These are phyloP conservation scores for Mycoemilia scoparia DNA, from an alignment of 192 early-diverging fungal genomes.

Conservation along the genomic window DNA sequence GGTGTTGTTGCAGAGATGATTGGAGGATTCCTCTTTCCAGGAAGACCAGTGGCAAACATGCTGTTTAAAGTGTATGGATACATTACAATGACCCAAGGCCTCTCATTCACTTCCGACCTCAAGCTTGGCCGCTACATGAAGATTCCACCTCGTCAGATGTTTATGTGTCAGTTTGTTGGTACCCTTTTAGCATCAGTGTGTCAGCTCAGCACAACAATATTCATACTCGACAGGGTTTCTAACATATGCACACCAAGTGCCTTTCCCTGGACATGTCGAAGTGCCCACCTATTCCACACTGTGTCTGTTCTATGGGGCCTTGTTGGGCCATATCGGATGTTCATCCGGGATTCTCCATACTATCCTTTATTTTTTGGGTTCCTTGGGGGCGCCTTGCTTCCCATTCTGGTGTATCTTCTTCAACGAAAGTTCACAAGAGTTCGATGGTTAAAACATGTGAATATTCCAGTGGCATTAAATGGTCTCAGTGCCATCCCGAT, in stretches of 20 bases:
- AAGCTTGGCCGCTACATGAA: slow-evolving; percentile 69
- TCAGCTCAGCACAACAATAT: slow-evolving; percentile 27
- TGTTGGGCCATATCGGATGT: slow-evolving; percentile 48
- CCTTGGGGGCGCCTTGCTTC: slow-evolving; percentile 36
- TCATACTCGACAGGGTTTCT: slow-evolving; percentile 23
- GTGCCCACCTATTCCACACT: slow-evolving; percentile 38
- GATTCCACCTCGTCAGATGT: slow-evolving; percentile 47
- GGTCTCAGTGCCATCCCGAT: slow-evolving; percentile 20
- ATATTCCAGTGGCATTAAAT: slow-evolving; percentile 34
- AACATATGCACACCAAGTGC: slow-evolving; percentile 23
- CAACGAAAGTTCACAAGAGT: slow-evolving; percentile 33
- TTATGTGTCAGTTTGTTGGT: slow-evolving; percentile 35
- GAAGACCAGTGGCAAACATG: slow-evolving; percentile 46
- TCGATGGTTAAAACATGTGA: slow-evolving; percentile 35
- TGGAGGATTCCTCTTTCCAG: slow-evolving; percentile 47
- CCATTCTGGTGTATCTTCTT: slow-evolving; percentile 37
- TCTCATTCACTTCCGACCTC: slow-evolving; percentile 45
- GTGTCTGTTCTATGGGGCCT: slow-evolving; percentile 61
- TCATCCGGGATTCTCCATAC: slow-evolving; percentile 30
- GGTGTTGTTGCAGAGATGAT: slow-evolving; percentile 59
- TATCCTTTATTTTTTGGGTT: slow-evolving; percentile 8
- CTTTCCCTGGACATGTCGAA: slow-evolving; percentile 29
- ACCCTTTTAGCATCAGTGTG: slow-evolving; percentile 38
- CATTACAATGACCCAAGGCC: slow-evolving; percentile 43
- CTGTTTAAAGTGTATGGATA: slow-evolving; percentile 56